Evolutionary conservation across 129 eudicot species (phyloP).

Genomic region (Pulicaria dysenterica): DNA sequence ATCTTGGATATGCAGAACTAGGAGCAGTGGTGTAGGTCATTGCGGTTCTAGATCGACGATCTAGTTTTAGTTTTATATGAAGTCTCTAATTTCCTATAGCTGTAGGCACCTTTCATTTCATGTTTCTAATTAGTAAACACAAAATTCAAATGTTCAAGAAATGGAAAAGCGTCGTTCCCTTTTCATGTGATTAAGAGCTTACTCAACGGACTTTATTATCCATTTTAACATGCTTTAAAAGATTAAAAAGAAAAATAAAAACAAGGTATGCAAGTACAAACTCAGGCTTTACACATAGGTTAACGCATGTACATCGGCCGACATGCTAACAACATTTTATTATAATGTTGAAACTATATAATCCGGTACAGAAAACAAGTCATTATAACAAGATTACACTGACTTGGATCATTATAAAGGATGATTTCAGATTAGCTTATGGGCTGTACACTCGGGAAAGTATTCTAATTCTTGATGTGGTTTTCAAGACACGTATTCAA

Average conservation of each 20-base stretch:
- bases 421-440: conserved; percentile 12
- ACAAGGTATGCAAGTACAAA: no score
- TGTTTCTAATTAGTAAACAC: conserved; percentile 14
- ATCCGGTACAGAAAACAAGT: neutral
- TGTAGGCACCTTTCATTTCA: conserved; percentile 16
- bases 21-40: conserved; percentile 3
- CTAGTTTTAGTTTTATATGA: conserved; percentile 28
- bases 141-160: neutral
- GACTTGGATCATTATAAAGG: no score
- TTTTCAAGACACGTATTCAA: conserved; percentile 18
- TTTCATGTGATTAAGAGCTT: conserved; percentile 1
- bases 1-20: neutral
- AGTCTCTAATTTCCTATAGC: conserved; percentile 9
- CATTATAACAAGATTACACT: neutral
- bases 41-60: neutral
- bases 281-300: no score
- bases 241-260: no score
- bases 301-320: neutral
- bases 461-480: conserved; percentile 22
- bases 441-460: conserved; percentile 38
- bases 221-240: neutral
- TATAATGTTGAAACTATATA: neutral
- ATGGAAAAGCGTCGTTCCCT: neutral
- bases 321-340: neutral
- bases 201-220: no score